These are phyloP conservation scores for Fusarium sp. DNA, from an alignment of 2,329 filamentous ascomycete genomes.

Conservation along the genomic window DNA sequence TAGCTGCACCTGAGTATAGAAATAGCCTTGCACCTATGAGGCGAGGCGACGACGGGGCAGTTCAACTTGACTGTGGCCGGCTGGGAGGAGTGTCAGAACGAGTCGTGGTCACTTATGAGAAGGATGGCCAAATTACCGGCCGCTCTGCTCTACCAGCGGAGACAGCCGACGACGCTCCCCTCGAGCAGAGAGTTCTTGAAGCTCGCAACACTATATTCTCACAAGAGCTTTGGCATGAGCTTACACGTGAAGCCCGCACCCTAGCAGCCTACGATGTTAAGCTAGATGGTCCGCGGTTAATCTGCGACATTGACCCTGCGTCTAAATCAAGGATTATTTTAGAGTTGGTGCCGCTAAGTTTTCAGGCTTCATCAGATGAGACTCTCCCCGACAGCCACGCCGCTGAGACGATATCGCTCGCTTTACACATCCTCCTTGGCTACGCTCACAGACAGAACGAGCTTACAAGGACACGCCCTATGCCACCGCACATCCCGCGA, in stretches of 20 bases:
- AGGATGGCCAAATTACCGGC: constrained; percentile 70
- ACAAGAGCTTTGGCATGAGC: constrained; percentile 91
- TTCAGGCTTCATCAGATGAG: constrained; percentile 50
- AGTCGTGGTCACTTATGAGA: constrained; percentile 76
- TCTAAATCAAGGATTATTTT: constrained; percentile 70
- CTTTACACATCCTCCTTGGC: constrained; percentile 80
- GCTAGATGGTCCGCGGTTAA: constrained; percentile 69
- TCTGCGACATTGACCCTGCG: constrained; percentile 65
- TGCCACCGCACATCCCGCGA: constrained; percentile 56
- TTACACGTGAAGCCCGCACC: constrained; percentile 82
- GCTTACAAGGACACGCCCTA: constrained; percentile 73
- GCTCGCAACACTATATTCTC: constrained; percentile 84
- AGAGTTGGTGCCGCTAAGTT: constrained; percentile 74
- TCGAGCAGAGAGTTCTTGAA: constrained; percentile 78
- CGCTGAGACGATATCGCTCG: constrained; percentile 75
- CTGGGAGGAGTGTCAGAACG: constrained; percentile 67
- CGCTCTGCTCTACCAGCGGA: constrained; percentile 65
- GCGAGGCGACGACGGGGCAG: constrained; percentile 78
- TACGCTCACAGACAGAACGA: constrained; percentile 84
- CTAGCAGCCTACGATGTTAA: constrained; percentile 79
- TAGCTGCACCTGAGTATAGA: constrained; percentile 69
- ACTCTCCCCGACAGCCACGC: constrained; percentile 61
- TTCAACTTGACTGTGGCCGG: constrained; percentile 76
- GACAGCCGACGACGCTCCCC: constrained; percentile 63
- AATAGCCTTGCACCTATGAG: constrained; percentile 84